These are phyloP conservation scores for Ambrosia hybrid DNA, from an alignment of 140 eudicot genomes.

Conservation along the genomic window DNA sequence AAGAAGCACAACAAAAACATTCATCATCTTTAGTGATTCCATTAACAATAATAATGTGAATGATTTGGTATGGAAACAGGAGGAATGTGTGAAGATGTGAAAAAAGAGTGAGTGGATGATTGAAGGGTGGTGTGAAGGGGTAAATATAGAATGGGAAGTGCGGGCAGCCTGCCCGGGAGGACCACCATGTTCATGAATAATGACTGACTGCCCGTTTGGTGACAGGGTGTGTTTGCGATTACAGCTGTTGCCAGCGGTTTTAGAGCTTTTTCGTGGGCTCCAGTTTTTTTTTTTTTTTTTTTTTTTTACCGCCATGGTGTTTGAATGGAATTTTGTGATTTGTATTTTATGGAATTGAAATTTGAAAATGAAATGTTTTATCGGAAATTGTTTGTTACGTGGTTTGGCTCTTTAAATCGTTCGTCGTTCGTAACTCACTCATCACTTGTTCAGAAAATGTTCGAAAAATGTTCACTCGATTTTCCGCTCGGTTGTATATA, in stretches of 20 bases:
- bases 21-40: constrained; percentile 38
- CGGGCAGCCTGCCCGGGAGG: constrained; percentile 17
- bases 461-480: too few relatives aligned
- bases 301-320: too few relatives aligned
- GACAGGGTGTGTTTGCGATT: constrained; percentile 26
- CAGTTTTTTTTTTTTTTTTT: neutral
- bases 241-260: constrained; percentile 29
- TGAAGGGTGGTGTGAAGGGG: neutral
- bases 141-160: constrained; percentile 13
- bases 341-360: too few relatives aligned
- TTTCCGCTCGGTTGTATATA: too few relatives aligned
- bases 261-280: constrained; percentile 17
- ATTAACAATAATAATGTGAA: neutral
- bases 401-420: too few relatives aligned
- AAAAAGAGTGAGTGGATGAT: constrained; percentile 17
- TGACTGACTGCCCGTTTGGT: constrained; percentile 25
- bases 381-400: too few relatives aligned
- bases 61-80: neutral
- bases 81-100: neutral
- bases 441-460: too few relatives aligned
- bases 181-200: neutral
- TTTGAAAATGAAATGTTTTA: too few relatives aligned
- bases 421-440: too few relatives aligned
- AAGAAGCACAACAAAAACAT: constrained; percentile 12
- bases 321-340: too few relatives aligned